Conservation (phyloP, 768 basidiomycete species). For the Multifurca ochricompacta region DNA sequence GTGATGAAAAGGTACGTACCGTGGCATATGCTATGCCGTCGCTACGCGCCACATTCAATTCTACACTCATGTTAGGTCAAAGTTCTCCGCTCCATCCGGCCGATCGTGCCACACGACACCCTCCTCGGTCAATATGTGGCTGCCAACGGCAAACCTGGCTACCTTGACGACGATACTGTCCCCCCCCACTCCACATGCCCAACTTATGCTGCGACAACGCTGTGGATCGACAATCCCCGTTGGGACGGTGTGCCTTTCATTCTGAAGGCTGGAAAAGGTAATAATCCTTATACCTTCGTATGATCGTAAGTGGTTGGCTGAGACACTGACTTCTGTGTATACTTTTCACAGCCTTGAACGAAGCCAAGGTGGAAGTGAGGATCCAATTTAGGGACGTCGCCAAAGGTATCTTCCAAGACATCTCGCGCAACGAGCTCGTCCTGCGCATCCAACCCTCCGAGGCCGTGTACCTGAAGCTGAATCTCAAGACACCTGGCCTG, state of each 20-base stretch:
- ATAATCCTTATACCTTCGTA: constrained; percentile 23
- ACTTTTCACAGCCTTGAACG: constrained; percentile 69
- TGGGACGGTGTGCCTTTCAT: constrained; percentile 99
- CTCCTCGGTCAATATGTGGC: constrained; percentile 92
- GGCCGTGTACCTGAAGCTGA: constrained; percentile 95
- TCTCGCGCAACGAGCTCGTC: constrained; percentile 94
- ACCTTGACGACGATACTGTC: constrained; percentile 93
- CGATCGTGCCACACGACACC: constrained; percentile 67
- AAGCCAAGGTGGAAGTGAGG: constrained; percentile 97
- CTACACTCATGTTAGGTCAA: constrained; percentile 61
- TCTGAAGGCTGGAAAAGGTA: constrained; percentile 93
- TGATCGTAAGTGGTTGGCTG: not conserved
- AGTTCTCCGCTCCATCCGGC: constrained; percentile 84
- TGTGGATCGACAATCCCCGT: constrained; percentile 90
- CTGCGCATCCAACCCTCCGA: constrained; percentile 95
- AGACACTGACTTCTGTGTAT: not conserved
- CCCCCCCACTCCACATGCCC: constrained; percentile 89
- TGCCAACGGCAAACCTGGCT: constrained; percentile 94
- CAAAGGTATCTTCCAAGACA: constrained; percentile 92
- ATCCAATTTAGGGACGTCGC: constrained; percentile 98
- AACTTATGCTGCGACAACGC: constrained; percentile 84
- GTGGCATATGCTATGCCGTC: not conserved
- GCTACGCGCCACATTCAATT: constrained; percentile 17
- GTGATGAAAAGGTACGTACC: constrained; percentile 84
- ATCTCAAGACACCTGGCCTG: constrained; percentile 90